phyloP scores from a whole-genome alignment of 2,329 filamentous ascomycete species.

The Tolypocladium tropicale region DNA sequence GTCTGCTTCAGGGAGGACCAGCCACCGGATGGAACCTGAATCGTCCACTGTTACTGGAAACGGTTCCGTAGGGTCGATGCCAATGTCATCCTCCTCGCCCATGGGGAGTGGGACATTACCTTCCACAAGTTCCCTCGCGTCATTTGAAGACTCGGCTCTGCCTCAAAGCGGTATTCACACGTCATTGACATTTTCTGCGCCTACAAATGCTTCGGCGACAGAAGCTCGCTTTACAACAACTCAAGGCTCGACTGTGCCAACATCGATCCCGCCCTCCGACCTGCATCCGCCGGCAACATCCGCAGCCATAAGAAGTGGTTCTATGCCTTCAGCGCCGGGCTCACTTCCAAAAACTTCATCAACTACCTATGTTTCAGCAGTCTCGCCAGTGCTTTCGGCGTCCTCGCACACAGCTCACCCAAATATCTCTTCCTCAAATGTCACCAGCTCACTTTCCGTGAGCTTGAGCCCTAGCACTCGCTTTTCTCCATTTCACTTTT shows the following conservation, averaged over 20 bases:
- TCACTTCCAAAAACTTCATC: not conserved
- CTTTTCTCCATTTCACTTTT: not conserved
- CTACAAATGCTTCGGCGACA: not conserved
- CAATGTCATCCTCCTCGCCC: not conserved
- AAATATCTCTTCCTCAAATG: not conserved
- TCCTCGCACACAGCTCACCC: not conserved
- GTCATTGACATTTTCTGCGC: not conserved
- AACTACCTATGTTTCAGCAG: not conserved
- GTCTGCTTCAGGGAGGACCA: not conserved
- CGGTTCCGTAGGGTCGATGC: not conserved
- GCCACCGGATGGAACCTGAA: not conserved
- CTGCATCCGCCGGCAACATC: too few relatives aligned
- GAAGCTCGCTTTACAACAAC: not conserved
- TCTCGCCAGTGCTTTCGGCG: not conserved
- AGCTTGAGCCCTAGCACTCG: not conserved
- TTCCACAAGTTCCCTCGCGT: not conserved
- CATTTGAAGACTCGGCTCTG: not conserved
- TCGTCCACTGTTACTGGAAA: not conserved
- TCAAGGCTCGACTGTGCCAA: not conserved
- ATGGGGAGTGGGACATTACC: not conserved
- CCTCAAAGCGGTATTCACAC: not conserved
- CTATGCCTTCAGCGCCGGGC: not conserved
- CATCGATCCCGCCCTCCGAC: too few relatives aligned
- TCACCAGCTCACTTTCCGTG: not conserved
- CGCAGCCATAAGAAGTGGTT: too few relatives aligned